Percentiles rank a stretch among this genome's conserved stretches.
These are phyloP conservation scores for Geotrichum reessii DNA, from an alignment of 1,139 yeast genomes.

Conservation along the genomic window DNA sequence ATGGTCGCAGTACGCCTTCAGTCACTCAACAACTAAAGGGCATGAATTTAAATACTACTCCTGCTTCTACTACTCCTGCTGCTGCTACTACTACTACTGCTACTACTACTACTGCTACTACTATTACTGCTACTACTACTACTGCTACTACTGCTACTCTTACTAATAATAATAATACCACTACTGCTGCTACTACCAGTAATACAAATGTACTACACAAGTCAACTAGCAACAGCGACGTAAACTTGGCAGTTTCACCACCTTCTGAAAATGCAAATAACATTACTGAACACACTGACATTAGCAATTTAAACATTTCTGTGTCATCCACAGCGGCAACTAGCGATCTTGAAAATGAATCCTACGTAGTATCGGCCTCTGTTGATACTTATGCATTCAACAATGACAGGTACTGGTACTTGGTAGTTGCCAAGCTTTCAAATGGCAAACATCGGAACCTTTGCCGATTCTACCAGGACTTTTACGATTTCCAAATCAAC, in stretches of 20 bases:
- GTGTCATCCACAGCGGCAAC: background rate
- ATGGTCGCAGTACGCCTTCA: background rate
- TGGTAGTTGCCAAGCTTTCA: constrained; percentile 62
- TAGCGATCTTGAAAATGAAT: constrained; percentile 15
- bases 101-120: too few relatives aligned
- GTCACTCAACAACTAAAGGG: constrained; percentile 8
- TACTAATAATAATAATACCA: too few relatives aligned
- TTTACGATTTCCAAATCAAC: constrained; percentile 86
- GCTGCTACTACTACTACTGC: too few relatives aligned
- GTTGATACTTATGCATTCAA: constrained; percentile 80
- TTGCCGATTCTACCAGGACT: constrained; percentile 91
- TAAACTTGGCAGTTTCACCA: background rate
- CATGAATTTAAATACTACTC: constrained; percentile 5
- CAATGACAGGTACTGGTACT: constrained; percentile 86
- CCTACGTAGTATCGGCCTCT: constrained; percentile 48
- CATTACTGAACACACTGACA: background rate
- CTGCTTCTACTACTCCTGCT: too few relatives aligned
- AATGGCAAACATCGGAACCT: constrained; percentile 66
- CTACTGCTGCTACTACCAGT: too few relatives aligned
- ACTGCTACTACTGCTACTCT: too few relatives aligned
- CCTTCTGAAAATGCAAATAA: background rate
- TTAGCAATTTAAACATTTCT: background rate
- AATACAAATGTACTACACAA: constrained; percentile 2
- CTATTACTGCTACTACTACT: too few relatives aligned
- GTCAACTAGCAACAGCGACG: background rate